Evolutionary conservation across 352 stramenopile species (phyloP), one percentile per base, ranked within the genome.

Genomic region (Plasmopara viticola): DNA sequence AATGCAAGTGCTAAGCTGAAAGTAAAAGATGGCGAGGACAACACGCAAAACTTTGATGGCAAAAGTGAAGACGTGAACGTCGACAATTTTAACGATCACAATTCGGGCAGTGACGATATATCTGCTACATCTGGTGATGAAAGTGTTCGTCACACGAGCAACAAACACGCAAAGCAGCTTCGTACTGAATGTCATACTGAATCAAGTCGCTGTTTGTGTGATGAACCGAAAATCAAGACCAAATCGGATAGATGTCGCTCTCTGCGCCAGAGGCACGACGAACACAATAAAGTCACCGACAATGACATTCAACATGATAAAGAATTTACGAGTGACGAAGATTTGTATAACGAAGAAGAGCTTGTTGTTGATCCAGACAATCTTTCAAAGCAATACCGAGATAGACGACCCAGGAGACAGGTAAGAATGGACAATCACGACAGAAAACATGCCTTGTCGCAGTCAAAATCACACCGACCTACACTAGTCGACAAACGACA

Each of bases 291-390:
- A 39, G 45, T 2, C 14, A 25, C 20, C 39, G 9, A 38, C 29
- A 17, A 30, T 41, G 17, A 39, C n/a, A 7, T 44, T 8, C 43
- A 7, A 31, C 60, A 48, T 31, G 62, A 62, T 4, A 48, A 63
- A 35, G 46, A 60, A 0, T 40, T 52, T 7, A 61, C 1, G 2
- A 35, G 31, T 35, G 31, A 35, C 10, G 31, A 35, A 35, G 31
- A 35, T 12, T 35, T 35, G 5, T 35, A 8, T 12, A 12, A 35
- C 4, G 31, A 12, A 12, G 31, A 35, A 35, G 31, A 12, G 4
- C 6, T 8, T 35, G 31, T 59, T 7, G 53, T 51, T 14, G 53
- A 56, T 6, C 52, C 52, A 6, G 58, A 65, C n/a, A 51, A 35
- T 0, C 30, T 53, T 33, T 25, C 43, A 14, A 39, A 53, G 40